Evolutionary conservation across 2,329 filamentous ascomycete species (phyloP).

Genomic region (Emericellopsis cladophorae): DNA sequence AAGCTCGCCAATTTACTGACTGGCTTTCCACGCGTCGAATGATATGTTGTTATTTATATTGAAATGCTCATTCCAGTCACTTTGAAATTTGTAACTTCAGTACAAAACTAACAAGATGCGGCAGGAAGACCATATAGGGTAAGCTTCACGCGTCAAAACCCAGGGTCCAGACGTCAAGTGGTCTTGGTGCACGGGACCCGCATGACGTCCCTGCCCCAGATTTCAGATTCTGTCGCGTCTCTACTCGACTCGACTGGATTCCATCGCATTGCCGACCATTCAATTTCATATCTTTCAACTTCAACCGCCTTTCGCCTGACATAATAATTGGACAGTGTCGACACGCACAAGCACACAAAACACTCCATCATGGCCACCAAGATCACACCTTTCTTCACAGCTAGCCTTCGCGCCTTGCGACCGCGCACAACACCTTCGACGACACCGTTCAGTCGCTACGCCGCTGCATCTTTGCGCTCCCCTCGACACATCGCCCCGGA

Average conservation of each 20-base stretch:
- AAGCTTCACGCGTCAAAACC: no score
- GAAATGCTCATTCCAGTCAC: no score
- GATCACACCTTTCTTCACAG: slow-evolving; percentile 7
- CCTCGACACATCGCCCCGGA: not conserved
- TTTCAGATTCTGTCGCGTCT: not conserved
- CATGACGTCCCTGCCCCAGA: slow-evolving; percentile 6
- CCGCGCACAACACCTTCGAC: not conserved
- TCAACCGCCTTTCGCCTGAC: not conserved
- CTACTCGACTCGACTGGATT: not conserved
- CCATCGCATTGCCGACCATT: not conserved
- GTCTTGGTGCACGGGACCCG: not conserved
- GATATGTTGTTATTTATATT: no score
- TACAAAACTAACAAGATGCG: no score
- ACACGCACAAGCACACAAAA: slow-evolving; percentile 4
- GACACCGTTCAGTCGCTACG: slow-evolving; percentile 1
- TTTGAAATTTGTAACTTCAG: no score
- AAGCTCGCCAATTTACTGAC: no score
- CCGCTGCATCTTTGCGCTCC: not conserved
- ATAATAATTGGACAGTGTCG: not conserved
- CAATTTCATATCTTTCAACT: slow-evolving; percentile 7
- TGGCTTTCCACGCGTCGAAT: no score
- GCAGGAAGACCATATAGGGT: no score
- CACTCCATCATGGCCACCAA: slow-evolving; percentile 15
- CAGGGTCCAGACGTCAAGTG: not conserved
- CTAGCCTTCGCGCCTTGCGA: slow-evolving; percentile 6